Conservation (phyloP, 345 rosid genomes). For the Kernera saxatilis region DNA sequence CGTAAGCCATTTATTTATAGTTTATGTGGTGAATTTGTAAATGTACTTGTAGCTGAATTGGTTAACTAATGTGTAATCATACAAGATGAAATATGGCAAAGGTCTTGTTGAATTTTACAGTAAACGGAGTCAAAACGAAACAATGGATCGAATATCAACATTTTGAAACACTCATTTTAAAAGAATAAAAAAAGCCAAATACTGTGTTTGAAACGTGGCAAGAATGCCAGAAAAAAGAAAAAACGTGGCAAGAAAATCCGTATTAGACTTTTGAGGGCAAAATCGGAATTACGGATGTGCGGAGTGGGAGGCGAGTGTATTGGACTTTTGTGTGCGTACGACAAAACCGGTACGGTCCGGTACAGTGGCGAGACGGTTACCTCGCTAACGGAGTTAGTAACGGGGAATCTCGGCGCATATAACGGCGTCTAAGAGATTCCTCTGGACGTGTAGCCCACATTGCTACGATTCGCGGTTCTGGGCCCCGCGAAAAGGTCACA, state of each 20-base stretch:
- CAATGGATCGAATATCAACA: no score
- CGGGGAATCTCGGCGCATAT: constrained; percentile 20
- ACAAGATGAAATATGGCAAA: no score
- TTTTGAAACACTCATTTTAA: no score
- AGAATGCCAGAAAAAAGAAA: no score
- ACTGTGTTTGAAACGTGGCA: neutral
- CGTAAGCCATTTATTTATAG: no score
- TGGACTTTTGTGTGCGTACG: constrained; percentile 6
- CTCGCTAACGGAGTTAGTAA: constrained; percentile 15
- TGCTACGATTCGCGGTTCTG: constrained; percentile 18
- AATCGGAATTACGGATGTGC: neutral
- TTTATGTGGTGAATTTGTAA: no score
- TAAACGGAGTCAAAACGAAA: no score
- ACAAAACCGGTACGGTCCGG: constrained; percentile 33
- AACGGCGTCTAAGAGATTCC: constrained; percentile 23
- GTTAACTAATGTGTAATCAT: no score
- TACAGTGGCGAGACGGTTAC: constrained; percentile 8
- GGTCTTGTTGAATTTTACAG: no score
- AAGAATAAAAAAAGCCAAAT: neutral
- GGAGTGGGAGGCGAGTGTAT: neutral
- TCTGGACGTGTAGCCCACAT: constrained; percentile 29
- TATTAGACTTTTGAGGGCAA: neutral
- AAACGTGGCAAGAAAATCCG: neutral
- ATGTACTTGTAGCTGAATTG: no score
- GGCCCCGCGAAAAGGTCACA: constrained; percentile 14